Base-by-base conservation (phyloP, 345 rosid species). In the Luvunga scandens region DNA sequence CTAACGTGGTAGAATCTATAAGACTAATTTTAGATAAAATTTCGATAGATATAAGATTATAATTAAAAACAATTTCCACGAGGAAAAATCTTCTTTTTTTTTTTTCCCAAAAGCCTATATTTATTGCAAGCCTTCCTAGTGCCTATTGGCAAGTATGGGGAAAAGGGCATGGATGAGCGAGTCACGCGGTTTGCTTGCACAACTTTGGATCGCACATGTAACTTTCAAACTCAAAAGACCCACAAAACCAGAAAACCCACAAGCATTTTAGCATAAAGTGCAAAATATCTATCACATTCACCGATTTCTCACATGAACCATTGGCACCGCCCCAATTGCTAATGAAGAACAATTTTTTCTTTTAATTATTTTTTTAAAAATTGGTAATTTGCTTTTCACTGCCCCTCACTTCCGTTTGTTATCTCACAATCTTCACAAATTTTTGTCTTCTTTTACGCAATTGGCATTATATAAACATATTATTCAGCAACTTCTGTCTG, bases 371-470 rank as follows among this genome's bases (percentile, higher is more conserved):
- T 1, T 45, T 22, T 13, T 22, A 2, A 39, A 0, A 45, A 12
- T 8, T 12, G 2, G 13, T 45, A 45, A 13, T 45, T 45, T 45
- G 50, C 50, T 61, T 59, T 74, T 79, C 82, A 62, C 76, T 13
- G 71, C 69, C 34, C 55, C 21, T 24, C 71, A 22, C 38, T 21
- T 53, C 14, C 79, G 22, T n/a, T n/a, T 70, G 59, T 34, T 5
- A 24, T 21, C 62, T 67, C 6, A 0, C 74, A 60, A 66, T 38
- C 72, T 72, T 59, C 74, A 45, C 61, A 62, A 74, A 31, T 7
- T 70, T 70, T 68, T 69, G 82, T 68, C 39, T 33, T 56, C 22
- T 70, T 75, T 9, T 67, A 42, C 30, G 19, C 27, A 12, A 22
- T 42, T 63, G 28, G 57, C 4, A 6, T 12, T 4, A 36, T 42